Conservation (phyloP, 768 basidiomycete genomes). For the Mycena galericulata region DNA sequence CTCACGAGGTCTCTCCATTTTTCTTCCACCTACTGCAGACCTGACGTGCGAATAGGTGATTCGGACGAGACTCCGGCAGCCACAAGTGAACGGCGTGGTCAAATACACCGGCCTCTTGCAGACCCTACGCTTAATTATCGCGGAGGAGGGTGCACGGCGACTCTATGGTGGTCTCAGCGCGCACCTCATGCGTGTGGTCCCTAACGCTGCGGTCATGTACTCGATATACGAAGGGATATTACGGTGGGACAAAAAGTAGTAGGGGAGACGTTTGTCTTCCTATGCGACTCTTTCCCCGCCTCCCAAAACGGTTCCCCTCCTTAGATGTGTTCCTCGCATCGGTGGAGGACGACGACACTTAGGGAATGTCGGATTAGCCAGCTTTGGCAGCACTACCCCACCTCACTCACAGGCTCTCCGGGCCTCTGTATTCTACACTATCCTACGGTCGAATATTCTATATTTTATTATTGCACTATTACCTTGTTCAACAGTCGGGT, state of each 20-base stretch:
- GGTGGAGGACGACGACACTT: not conserved
- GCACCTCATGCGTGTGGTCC: conserved; percentile 96
- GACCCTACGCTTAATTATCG: conserved; percentile 85
- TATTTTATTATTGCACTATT: not conserved
- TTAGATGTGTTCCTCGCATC: not conserved
- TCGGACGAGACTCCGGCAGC: conserved; percentile 93
- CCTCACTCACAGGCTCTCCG: conserved; percentile 9
- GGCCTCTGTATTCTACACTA: conserved; percentile 25
- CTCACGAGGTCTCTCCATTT: conserved; percentile 83
- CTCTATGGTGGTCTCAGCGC: conserved; percentile 94
- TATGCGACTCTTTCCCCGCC: not conserved
- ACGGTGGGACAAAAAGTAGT: conserved; percentile 58
- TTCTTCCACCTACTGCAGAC: not conserved
- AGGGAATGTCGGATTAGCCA: not conserved
- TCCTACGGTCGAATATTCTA: conserved; percentile 17
- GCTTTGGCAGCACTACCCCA: conserved; percentile 7
- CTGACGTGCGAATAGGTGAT: conserved; percentile 68
- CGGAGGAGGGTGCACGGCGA: conserved; percentile 89
- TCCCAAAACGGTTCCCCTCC: not conserved
- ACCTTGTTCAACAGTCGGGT: no score
- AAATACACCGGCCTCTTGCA: conserved; percentile 92
- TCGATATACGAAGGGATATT: conserved; percentile 91
- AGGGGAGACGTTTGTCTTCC: not conserved
- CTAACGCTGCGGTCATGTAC: conserved; percentile 98
- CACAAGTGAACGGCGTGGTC: conserved; percentile 77